phyloP scores from a whole-genome alignment of 306 rosid genomes.

The Malus asiatica region DNA sequence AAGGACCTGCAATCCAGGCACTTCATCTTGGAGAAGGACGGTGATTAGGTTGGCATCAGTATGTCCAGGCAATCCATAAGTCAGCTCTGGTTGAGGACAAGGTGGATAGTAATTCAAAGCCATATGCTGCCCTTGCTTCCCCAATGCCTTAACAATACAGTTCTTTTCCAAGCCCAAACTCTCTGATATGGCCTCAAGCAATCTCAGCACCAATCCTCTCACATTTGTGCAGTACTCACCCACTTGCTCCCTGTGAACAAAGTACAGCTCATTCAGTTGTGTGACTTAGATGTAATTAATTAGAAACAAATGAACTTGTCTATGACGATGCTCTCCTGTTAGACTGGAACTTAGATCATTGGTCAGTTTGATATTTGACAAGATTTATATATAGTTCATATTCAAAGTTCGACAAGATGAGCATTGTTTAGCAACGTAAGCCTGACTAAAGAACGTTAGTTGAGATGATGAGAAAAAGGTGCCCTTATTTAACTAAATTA shows the following conservation, averaged over 20 bases:
- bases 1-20: conserved; percentile 47
- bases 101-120: conserved; percentile 52
- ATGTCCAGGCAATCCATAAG: conserved; percentile 45
- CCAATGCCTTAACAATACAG: conserved; percentile 20
- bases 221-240: conserved; percentile 28
- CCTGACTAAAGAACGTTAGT: neutral
- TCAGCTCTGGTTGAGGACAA: conserved; percentile 50
- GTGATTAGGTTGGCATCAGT: conserved; percentile 45
- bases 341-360: too few species aligned
- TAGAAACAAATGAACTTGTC: neutral
- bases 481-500: too few species aligned
- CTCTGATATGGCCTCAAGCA: conserved; percentile 43
- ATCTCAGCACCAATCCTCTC: conserved; percentile 27
- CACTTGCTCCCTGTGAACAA: conserved; percentile 21
- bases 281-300: neutral
- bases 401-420: neutral
- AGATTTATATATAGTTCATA: too few species aligned
- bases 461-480: too few species aligned
- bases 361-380: too few species aligned
- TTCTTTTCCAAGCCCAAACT: conserved; percentile 33
- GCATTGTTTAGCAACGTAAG: neutral
- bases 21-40: conserved; percentile 45
- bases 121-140: conserved; percentile 46
- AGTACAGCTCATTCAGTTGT: neutral
- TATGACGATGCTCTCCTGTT: too few species aligned